These are phyloP conservation scores for Nothophaeocryptopus gaeumannii DNA, from an alignment of 2,329 filamentous ascomycete genomes.

Conservation along the genomic window DNA sequence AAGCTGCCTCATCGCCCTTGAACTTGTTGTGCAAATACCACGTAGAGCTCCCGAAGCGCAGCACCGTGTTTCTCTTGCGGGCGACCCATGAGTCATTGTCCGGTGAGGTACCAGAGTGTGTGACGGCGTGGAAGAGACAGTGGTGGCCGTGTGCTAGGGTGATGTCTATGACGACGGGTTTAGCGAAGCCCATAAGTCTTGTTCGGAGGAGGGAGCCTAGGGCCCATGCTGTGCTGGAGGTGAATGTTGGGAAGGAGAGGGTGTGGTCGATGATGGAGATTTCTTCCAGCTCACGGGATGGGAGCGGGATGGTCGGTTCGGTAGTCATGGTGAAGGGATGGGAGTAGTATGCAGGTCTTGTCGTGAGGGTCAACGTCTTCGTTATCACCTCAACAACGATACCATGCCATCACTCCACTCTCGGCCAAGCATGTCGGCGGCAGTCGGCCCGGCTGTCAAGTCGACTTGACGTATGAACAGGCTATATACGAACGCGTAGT, in stretches of 20 bases:
- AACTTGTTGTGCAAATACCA: constrained; percentile 72
- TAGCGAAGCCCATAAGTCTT: constrained; percentile 56
- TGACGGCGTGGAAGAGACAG: constrained; percentile 65
- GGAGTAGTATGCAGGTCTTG: background rate
- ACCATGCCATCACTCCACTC: too few relatives aligned
- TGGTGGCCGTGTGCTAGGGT: constrained; percentile 52
- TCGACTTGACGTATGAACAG: too few relatives aligned
- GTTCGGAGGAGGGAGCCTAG: constrained; percentile 64
- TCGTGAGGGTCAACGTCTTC: too few relatives aligned
- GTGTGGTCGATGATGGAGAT: constrained; percentile 43
- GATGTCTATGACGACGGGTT: constrained; percentile 63
- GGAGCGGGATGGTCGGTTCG: constrained; percentile 27
- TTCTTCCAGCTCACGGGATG: constrained; percentile 37
- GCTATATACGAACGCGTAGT: too few relatives aligned
- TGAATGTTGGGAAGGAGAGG: constrained; percentile 57
- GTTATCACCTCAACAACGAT: too few relatives aligned
- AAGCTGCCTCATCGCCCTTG: constrained; percentile 60
- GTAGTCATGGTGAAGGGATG: constrained; percentile 17
- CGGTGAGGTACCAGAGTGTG: constrained; percentile 63
- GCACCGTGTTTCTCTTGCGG: constrained; percentile 68
- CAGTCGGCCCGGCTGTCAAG: too few relatives aligned
- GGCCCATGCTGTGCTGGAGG: constrained; percentile 61
- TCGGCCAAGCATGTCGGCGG: too few relatives aligned
- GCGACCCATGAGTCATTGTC: constrained; percentile 59
- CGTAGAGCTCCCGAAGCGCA: constrained; percentile 67